phyloP scores from a whole-genome alignment of 805 yeast species.

The Teunomyces tritomae region DNA sequence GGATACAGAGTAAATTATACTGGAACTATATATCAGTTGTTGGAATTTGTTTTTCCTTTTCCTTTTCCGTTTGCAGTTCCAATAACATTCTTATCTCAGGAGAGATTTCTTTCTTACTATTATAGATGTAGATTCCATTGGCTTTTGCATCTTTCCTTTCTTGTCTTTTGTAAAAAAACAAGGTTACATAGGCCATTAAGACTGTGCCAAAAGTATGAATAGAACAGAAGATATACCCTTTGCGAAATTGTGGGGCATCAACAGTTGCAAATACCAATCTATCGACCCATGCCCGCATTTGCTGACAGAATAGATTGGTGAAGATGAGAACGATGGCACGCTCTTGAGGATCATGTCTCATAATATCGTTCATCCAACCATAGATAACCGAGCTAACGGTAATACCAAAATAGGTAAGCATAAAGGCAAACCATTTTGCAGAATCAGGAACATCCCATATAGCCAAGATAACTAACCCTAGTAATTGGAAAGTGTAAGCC shows the following conservation, averaged over 20 bases:
- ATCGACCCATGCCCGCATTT: slow-evolving; percentile 20
- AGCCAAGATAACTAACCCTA: slow-evolving; percentile 20
- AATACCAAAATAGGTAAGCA: slow-evolving; percentile 21
- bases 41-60: neutral
- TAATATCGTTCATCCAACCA: slow-evolving; percentile 24
- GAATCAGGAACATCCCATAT: slow-evolving; percentile 23
- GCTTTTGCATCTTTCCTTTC: slow-evolving; percentile 17
- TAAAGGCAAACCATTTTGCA: slow-evolving; percentile 26
- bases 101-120: slow-evolving; percentile 4
- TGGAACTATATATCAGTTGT: neutral
- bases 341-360: slow-evolving; percentile 19
- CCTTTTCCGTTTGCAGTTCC: neutral
- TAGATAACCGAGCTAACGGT: slow-evolving; percentile 22
- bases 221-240: slow-evolving; percentile 19
- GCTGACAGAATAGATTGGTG: slow-evolving; percentile 20
- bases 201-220: slow-evolving; percentile 8
- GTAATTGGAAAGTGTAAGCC: slow-evolving; percentile 38
- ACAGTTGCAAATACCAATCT: slow-evolving; percentile 20
- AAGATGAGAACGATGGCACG: slow-evolving; percentile 20
- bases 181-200: slow-evolving; percentile 20
- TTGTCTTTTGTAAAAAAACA: slow-evolving; percentile 20
- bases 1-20: neutral
- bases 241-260: slow-evolving; percentile 19
- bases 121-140: slow-evolving; percentile 20
- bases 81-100: neutral